Evolutionary conservation across 345 rosid genomes (phyloP).

Genomic region (Mercurialis annua): DNA sequence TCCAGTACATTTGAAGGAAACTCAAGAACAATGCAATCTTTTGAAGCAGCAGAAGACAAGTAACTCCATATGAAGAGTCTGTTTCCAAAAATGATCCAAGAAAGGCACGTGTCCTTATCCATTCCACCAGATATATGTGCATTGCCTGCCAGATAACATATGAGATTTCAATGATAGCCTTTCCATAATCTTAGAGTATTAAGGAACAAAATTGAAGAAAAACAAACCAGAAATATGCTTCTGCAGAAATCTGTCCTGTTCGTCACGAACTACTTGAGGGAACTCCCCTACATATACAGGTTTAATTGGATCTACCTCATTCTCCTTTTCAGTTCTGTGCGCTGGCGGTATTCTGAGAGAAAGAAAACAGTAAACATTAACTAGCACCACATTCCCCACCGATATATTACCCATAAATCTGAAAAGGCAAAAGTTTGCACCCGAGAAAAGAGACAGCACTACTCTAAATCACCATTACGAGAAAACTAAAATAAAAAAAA

Average conservation of each 20-base stretch:
- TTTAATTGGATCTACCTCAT: slow-evolving; percentile 52
- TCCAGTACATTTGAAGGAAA: slow-evolving; percentile 47
- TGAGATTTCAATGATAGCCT: slow-evolving; percentile 16
- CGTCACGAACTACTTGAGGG: slow-evolving; percentile 73
- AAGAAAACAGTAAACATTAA: slow-evolving; percentile 11
- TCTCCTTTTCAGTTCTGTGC: slow-evolving; percentile 42
- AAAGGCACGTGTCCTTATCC: slow-evolving; percentile 65
- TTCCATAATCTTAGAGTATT: not conserved
- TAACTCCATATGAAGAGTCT: slow-evolving; percentile 75
- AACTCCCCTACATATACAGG: slow-evolving; percentile 91
- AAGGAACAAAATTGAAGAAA: slow-evolving; percentile 3
- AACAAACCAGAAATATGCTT: slow-evolving; percentile 56
- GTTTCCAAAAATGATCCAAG: slow-evolving; percentile 71
- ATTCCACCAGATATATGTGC: slow-evolving; percentile 65
- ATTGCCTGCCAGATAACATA: slow-evolving; percentile 43
- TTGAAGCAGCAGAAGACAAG: slow-evolving; percentile 46
- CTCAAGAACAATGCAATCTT: slow-evolving; percentile 55
- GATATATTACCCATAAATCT: not conserved
- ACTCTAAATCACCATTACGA: not conserved
- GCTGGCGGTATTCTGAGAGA: slow-evolving; percentile 49
- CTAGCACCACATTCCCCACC: not conserved
- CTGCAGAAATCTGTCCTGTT: slow-evolving; percentile 45
- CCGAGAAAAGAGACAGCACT: not conserved
- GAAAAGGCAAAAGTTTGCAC: not conserved
- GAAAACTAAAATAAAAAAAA: not conserved